These are phyloP conservation scores for Digitaria exilis DNA, from an alignment of 202 grass and related monocot species.

Conservation along the genomic window DNA sequence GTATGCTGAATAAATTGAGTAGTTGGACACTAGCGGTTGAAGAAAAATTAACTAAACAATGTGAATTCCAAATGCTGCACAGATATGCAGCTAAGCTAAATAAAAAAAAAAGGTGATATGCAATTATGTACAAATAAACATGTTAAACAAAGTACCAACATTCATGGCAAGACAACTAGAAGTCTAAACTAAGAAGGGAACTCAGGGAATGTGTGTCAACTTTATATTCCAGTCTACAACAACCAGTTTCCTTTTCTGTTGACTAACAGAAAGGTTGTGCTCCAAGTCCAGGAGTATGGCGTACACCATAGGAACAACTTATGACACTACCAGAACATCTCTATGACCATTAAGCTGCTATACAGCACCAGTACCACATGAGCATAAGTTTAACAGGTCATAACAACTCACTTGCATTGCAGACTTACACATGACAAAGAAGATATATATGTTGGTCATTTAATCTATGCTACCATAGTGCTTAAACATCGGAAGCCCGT, in stretches of 20 bases:
- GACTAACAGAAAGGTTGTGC: neutral
- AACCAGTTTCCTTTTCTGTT: neutral
- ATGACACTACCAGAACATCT: constrained; percentile 3
- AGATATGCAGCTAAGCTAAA: too few relatives aligned
- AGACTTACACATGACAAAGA: neutral
- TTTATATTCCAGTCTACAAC: neutral
- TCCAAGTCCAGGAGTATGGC: neutral
- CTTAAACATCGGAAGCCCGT: neutral
- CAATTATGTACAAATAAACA: constrained; percentile 24
- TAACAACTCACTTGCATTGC: neutral
- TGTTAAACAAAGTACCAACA: constrained; percentile 25
- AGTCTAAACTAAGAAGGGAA: neutral
- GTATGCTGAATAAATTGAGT: neutral
- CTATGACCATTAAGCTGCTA: neutral
- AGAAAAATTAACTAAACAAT: constrained; percentile 18
- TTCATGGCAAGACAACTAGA: constrained; percentile 24
- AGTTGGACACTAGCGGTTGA: constrained; percentile 6
- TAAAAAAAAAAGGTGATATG: neutral
- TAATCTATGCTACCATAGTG: constrained; percentile 1
- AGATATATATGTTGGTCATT: constrained; percentile 23
- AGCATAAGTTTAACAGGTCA: constrained; percentile 23
- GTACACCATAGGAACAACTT: neutral
- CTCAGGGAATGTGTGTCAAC: neutral
- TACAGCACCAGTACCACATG: constrained; percentile 12
- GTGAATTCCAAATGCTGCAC: neutral